These are phyloP conservation scores for Raphanus hybrid DNA, from an alignment of 441 rosid species.

Conservation along the genomic window DNA sequence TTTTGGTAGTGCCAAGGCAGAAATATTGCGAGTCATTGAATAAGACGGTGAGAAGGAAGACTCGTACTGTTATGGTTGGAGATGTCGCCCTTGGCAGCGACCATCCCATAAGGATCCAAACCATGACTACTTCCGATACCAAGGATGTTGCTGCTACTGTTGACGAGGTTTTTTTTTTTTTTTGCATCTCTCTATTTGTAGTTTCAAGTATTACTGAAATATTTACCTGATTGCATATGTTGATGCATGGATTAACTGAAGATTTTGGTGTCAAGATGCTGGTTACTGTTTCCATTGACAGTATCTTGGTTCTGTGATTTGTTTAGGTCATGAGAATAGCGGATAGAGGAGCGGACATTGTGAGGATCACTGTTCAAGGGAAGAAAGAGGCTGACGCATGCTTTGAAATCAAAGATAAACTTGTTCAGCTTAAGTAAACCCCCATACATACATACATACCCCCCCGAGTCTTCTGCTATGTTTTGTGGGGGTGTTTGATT, in stretches of 20 bases:
- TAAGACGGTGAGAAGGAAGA: conserved; percentile 90
- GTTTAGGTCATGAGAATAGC: conserved; percentile 91
- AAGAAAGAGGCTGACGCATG: conserved; percentile 98
- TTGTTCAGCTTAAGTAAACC: conserved; percentile 85
- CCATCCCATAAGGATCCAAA: conserved; percentile 92
- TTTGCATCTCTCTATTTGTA: not conserved
- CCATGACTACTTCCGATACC: conserved; percentile 94
- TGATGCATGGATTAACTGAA: no score
- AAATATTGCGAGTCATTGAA: conserved; percentile 88
- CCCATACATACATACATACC: not conserved
- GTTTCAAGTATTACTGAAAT: not conserved
- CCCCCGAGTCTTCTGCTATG: conserved; percentile 20
- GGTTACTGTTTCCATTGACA: no score
- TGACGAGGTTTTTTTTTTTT: conserved; percentile 69
- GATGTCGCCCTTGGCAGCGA: conserved; percentile 91
- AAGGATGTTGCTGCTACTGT: conserved; percentile 89
- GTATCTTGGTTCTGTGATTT: conserved; percentile 28
- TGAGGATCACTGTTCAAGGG: conserved; percentile 98
- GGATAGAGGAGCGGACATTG: conserved; percentile 90
- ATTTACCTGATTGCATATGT: no score
- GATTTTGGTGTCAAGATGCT: no score
- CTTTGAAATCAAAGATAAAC: conserved; percentile 87
- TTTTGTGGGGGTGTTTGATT: conserved; percentile 7
- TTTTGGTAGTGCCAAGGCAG: conserved; percentile 82
- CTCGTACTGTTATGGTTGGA: conserved; percentile 93